These are phyloP conservation scores for Powellomyces hirtus DNA, from an alignment of 192 early-diverging fungal genomes.

Conservation along the genomic window DNA sequence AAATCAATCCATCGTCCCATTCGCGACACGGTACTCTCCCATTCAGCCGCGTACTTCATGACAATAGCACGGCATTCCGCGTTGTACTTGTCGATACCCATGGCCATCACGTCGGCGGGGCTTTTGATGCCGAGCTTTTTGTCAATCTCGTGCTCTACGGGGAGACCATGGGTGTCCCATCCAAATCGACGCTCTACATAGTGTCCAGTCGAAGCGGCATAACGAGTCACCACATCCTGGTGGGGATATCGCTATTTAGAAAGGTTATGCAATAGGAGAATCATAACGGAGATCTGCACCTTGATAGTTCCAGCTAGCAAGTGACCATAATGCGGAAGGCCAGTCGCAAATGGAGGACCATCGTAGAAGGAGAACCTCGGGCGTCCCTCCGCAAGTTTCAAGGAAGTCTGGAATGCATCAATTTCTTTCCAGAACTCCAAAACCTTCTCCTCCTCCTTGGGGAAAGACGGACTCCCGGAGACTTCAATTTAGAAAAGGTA, in stretches of 20 bases:
- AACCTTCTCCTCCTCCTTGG: conserved; percentile 91
- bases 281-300: conserved; percentile 40
- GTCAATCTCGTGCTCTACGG: conserved; percentile 96
- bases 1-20: conserved; percentile 99
- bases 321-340: conserved; percentile 97
- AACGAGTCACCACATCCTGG: conserved; percentile 95
- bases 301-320: conserved; percentile 99
- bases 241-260: not conserved
- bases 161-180: conserved; percentile 95
- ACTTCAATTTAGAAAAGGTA: conserved; percentile 31
- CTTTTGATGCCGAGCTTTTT: conserved; percentile 85
- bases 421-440: conserved; percentile 95
- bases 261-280: too few species aligned
- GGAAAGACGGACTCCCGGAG: conserved; percentile 74
- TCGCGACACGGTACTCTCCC: conserved; percentile 91
- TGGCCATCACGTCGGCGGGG: conserved; percentile 80
- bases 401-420: conserved; percentile 89
- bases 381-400: conserved; percentile 87
- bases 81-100: conserved; percentile 98
- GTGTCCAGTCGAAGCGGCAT: conserved; percentile 92
- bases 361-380: conserved; percentile 93
- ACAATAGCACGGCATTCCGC: conserved; percentile 95
- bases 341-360: conserved; percentile 98
- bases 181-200: conserved; percentile 97
- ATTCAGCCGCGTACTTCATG: conserved; percentile 90